phyloP scores from a whole-genome alignment of 2,329 filamentous ascomycete genomes.

The Fusarium tanahbumbuense region DNA sequence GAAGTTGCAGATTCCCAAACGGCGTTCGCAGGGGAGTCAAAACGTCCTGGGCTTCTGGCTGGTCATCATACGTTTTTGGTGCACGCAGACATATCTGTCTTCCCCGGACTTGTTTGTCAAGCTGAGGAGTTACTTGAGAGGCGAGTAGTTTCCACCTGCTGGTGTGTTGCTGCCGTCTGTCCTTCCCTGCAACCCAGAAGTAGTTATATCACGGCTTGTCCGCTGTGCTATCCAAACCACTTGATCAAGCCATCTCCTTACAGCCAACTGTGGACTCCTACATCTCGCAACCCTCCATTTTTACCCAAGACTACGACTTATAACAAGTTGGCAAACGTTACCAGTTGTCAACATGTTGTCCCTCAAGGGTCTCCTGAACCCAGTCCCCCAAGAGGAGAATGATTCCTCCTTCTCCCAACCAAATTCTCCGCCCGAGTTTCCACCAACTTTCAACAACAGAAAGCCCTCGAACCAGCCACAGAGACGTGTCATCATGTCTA shows the following conservation, averaged over 20 bases:
- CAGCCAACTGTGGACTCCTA: conserved; percentile 19
- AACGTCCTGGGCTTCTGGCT: conserved; percentile 38
- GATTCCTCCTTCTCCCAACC: conserved; percentile 51
- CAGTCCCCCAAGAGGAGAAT: conserved; percentile 60
- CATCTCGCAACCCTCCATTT: conserved; percentile 20
- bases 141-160: conserved; percentile 38
- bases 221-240: conserved; percentile 43
- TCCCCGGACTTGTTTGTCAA: conserved; percentile 46
- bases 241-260: conserved; percentile 34
- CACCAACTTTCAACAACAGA: conserved; percentile 23
- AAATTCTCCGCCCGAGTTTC: conserved; percentile 49
- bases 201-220: conserved; percentile 47
- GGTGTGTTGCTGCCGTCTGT: conserved; percentile 39
- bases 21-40: conserved; percentile 30
- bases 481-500: conserved; percentile 26
- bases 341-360: conserved; percentile 65
- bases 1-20: conserved; percentile 34
- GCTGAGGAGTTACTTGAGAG: conserved; percentile 40
- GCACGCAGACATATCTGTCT: conserved; percentile 34
- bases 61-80: conserved; percentile 33
- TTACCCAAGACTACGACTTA: conserved; percentile 2
- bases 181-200: conserved; percentile 41
- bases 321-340: conserved; percentile 31
- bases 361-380: conserved; percentile 74
- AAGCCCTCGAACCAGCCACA: conserved; percentile 12